Conservation (phyloP, 306 rosid genomes). For the Corylus heterophylla region DNA sequence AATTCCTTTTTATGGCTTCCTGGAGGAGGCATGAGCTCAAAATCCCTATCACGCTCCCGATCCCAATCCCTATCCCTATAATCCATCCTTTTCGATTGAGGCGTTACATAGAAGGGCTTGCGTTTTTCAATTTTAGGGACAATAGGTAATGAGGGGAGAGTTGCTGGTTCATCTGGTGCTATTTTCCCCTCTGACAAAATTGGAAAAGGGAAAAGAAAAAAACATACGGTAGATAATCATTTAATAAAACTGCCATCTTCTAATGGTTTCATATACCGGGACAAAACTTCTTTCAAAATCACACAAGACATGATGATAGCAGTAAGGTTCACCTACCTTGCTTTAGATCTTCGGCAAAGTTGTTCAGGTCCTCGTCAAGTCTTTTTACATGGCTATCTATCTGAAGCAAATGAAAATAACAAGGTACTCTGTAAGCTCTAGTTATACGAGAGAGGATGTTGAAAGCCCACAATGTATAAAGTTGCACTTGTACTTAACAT, state of each 20-base stretch:
- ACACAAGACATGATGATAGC: conserved; percentile 13
- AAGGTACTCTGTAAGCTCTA: conserved; percentile 31
- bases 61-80: conserved; percentile 94
- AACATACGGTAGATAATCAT: conserved; percentile 14
- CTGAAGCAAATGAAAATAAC: conserved; percentile 49
- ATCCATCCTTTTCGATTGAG: conserved; percentile 78
- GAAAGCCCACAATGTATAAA: conserved; percentile 12
- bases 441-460: neutral
- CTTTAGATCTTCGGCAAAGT: conserved; percentile 93
- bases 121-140: conserved; percentile 78
- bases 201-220: conserved; percentile 22
- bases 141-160: conserved; percentile 86
- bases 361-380: conserved; percentile 89
- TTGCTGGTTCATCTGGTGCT: conserved; percentile 77
- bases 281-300: neutral
- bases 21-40: conserved; percentile 96
- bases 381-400: conserved; percentile 95
- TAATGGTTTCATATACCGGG: neutral
- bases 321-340: conserved; percentile 63
- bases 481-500: neutral
- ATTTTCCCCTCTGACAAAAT: conserved; percentile 75
- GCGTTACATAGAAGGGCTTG: conserved; percentile 51
- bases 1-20: conserved; percentile 90
- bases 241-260: conserved; percentile 10
- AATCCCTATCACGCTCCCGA: conserved; percentile 92